Evolutionary conservation across 768 basidiomycete species (phyloP).

Genomic region (Suillus luteus): DNA sequence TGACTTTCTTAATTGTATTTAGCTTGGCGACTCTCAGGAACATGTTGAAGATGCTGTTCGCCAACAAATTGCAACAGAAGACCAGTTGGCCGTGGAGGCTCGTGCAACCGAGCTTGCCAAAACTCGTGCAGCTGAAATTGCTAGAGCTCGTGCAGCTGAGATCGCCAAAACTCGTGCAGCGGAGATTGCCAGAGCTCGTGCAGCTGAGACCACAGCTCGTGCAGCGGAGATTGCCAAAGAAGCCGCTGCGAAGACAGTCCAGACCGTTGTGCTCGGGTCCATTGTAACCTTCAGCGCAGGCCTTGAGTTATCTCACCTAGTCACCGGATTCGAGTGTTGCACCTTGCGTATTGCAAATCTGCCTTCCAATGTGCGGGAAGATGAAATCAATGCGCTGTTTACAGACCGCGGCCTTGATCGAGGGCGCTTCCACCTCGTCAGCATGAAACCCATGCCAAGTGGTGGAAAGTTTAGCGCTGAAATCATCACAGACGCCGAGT

Average conservation of each 20-base stretch:
- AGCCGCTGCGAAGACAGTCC: conserved; percentile 46
- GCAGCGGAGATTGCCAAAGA: conserved; percentile 20
- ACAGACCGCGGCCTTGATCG: conserved; percentile 43
- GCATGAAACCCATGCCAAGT: conserved; percentile 27
- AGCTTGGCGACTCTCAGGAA: background rate
- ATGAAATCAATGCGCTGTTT: conserved; percentile 47
- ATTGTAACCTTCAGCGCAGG: conserved; percentile 55
- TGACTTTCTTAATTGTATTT: background rate
- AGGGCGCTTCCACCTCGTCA: conserved; percentile 36
- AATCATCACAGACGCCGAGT: conserved; percentile 44
- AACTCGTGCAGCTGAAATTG: background rate
- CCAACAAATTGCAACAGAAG: background rate
- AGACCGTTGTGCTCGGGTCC: conserved; percentile 46
- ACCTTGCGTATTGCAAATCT: conserved; percentile 48
- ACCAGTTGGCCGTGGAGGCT: background rate
- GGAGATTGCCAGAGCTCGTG: background rate
- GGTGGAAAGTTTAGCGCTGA: conserved; percentile 40
- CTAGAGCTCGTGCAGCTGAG: background rate
- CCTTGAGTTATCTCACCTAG: conserved; percentile 43
- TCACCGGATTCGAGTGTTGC: conserved; percentile 56
- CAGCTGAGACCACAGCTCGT: background rate
- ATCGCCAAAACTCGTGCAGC: background rate
- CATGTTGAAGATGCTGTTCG: background rate
- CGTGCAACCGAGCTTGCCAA: background rate
- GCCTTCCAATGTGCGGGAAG: conserved; percentile 39